Evolutionary conservation across 257 asterid genomes (phyloP), one percentile per base, ranked within the genome.

Genomic region (Solanum okadae): DNA sequence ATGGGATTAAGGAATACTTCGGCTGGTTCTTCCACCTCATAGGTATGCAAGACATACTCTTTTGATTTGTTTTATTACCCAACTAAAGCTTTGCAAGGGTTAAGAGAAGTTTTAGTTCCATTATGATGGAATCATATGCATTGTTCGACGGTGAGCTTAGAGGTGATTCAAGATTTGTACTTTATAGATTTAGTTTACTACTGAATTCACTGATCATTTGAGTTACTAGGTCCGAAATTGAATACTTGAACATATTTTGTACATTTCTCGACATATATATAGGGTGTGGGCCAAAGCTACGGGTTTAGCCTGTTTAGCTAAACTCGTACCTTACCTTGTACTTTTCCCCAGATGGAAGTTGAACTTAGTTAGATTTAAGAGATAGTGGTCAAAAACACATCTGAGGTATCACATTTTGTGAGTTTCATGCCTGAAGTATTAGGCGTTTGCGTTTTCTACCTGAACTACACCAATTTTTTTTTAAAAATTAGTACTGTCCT

Each of bases 1-100:
- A 93, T 95, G 86, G 98, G 96, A 88, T 89, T 95, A 86, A 91
- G 94, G 89, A 93, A 90, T 91, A 90, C 90, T 63, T 89, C 93
- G 34, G 77, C 84, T 87, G 72, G 40, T 73, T 75, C 84, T 61
- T 63, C 86, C 86, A 27, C 10, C 34, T 86, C 83, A 40, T 70
- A 73, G 79, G 88, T 44, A 79, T 44, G 85, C 67, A 79, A 79
- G 38, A 44, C 85, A 44, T 9, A 16, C 40, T 79, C 85, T 78
- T 78, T 61, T 44, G 67, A 25, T 44, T 42, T 42, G 35, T 25
- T 79, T 44, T 44, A 78, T 8, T 42, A 14, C 34, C 37, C 9
- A 44, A 44, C 15, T 79, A 79, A 79, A 79, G 0, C n/a, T 15
- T 46, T 25, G 63, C 65, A 25, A 42, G 10, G 13, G 23, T 79